phyloP scores from a whole-genome alignment of 1,284 basidiomycete genomes.

The Coniferiporia sulphurascens region DNA sequence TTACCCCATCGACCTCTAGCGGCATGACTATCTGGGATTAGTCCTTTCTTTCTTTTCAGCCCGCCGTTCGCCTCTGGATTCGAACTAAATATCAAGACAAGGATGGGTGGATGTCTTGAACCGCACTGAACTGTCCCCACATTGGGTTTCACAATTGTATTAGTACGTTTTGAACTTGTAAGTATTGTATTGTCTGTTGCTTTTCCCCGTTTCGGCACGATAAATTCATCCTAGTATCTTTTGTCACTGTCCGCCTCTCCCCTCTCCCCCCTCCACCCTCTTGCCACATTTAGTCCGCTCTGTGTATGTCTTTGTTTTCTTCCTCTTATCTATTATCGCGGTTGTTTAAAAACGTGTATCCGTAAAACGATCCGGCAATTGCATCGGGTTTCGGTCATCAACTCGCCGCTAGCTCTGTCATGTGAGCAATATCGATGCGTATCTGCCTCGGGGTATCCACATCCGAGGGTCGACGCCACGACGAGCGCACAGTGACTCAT shows the following conservation, averaged over 20 bases:
- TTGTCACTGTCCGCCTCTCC: background rate
- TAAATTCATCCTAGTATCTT: background rate
- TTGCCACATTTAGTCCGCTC: too few relatives aligned
- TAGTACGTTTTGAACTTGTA: background rate
- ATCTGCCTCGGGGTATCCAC: too few relatives aligned
- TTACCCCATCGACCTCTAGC: constrained; percentile 6
- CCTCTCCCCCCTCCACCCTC: too few relatives aligned
- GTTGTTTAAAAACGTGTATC: background rate
- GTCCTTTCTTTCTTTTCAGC: too few relatives aligned
- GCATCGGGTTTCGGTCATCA: background rate
- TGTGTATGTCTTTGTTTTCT: background rate
- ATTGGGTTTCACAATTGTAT: background rate
- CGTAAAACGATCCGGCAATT: background rate
- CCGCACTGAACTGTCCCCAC: background rate
- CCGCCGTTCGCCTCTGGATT: background rate
- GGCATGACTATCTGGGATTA: background rate
- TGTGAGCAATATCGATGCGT: too few relatives aligned
- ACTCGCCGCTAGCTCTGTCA: background rate
- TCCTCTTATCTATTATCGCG: background rate
- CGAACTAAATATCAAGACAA: background rate
- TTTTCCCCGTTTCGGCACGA: background rate
- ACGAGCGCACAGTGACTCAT: too few relatives aligned
- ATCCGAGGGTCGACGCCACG: too few relatives aligned
- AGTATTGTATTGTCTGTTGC: background rate
- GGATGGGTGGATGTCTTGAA: background rate